Percentiles rank a stretch among this genome's conserved stretches.
These are phyloP conservation scores for Nannizzia gypsea DNA, from an alignment of 2,329 filamentous ascomycete species.

Conservation along the genomic window DNA sequence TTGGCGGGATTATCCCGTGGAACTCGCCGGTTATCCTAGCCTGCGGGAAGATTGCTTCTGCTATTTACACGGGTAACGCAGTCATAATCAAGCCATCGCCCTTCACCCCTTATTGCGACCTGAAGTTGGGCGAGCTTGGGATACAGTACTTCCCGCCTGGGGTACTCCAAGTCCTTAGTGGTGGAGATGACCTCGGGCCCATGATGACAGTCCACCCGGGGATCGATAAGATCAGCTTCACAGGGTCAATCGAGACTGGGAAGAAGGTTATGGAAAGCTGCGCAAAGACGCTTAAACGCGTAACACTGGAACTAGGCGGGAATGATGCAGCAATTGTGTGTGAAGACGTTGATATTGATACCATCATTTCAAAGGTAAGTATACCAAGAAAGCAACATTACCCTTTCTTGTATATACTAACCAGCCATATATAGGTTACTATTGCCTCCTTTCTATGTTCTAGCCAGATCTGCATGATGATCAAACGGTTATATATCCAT, in stretches of 20 bases:
- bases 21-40: constrained; percentile 30
- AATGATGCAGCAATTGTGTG: constrained; percentile 50
- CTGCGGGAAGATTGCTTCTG: constrained; percentile 45
- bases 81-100: constrained; percentile 46
- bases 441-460: constrained; percentile 26
- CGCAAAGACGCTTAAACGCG: constrained; percentile 47
- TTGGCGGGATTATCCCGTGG: constrained; percentile 43
- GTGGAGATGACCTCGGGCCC: constrained; percentile 49
- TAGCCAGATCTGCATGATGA: constrained; percentile 43
- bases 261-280: constrained; percentile 50
- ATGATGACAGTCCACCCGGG: constrained; percentile 47
- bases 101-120: constrained; percentile 25
- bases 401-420: too few species aligned
- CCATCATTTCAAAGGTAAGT: constrained; percentile 33
- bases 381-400: too few species aligned
- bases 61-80: constrained; percentile 45
- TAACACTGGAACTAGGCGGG: constrained; percentile 51
- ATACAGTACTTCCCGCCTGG: constrained; percentile 49
- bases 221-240: constrained; percentile 53
- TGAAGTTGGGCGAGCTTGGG: constrained; percentile 51
- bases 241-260: constrained; percentile 48
- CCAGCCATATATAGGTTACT: constrained; percentile 6
- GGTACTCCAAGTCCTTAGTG: constrained; percentile 49
- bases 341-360: constrained; percentile 45
- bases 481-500: constrained; percentile 48